Percentiles rank a stretch among this genome's conserved stretches.
These are phyloP conservation scores for Triticum aestivum DNA, from an alignment of 176 grass and related monocot species.

Conservation along the genomic window DNA sequence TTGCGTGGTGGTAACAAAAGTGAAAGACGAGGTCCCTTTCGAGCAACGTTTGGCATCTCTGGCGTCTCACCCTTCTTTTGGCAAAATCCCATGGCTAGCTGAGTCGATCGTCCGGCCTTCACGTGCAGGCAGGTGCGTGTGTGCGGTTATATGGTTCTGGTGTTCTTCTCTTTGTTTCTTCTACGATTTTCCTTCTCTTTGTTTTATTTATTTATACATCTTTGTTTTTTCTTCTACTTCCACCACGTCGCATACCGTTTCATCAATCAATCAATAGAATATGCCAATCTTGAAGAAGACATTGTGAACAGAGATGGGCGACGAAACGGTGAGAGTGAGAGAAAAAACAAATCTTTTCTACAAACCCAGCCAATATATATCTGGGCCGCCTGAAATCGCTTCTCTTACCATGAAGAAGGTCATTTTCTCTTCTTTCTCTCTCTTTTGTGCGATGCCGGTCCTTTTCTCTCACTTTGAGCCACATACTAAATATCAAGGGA, in stretches of 20 bases:
- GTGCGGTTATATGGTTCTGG: background rate
- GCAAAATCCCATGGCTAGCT: background rate
- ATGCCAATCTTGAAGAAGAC: background rate
- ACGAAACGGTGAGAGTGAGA: background rate
- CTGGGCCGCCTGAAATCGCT: background rate
- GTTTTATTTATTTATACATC: background rate
- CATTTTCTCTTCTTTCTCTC: background rate
- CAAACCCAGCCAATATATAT: background rate
- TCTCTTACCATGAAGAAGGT: background rate
- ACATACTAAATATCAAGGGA: background rate
- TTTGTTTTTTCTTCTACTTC: background rate
- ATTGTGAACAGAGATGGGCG: background rate
- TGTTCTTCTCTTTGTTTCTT: background rate
- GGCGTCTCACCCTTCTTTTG: slow-evolving; percentile 9
- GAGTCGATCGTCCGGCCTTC: background rate
- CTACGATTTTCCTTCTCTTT: background rate
- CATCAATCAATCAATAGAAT: background rate
- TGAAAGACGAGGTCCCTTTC: slow-evolving; percentile 26
- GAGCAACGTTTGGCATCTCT: slow-evolving; percentile 43
- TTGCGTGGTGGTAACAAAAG: slow-evolving; percentile 12
- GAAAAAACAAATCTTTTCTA: background rate
- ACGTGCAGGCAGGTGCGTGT: slow-evolving; percentile 29
- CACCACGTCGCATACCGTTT: background rate
- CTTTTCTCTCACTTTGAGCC: background rate
- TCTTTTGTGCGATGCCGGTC: background rate